These are phyloP conservation scores for Phytophthora hibernalis DNA, from an alignment of 352 stramenopile genomes.

Conservation along the genomic window DNA sequence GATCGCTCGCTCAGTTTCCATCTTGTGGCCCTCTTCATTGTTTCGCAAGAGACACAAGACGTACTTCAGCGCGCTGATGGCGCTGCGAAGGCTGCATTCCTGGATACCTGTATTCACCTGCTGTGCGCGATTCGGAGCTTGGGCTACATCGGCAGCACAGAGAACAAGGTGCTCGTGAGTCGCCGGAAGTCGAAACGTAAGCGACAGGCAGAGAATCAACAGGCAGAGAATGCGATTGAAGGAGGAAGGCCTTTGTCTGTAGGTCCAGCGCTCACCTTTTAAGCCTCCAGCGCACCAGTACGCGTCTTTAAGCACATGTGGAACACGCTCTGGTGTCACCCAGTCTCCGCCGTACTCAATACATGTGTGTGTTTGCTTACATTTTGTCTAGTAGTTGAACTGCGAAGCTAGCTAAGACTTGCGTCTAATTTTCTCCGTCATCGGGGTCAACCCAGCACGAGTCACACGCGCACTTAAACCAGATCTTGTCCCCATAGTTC, in stretches of 20 bases:
- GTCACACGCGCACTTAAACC: not conserved
- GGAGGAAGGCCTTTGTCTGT: conserved; percentile 1
- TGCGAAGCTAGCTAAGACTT: not conserved
- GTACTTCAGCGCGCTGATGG: not conserved
- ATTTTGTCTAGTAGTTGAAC: not conserved
- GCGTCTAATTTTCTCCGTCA: not conserved
- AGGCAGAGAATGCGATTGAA: not conserved
- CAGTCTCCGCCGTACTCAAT: no score
- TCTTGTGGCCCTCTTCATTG: not conserved
- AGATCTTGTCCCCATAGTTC: not conserved
- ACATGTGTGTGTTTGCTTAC: not conserved
- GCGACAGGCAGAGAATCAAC: not conserved
- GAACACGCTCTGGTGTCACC: no score
- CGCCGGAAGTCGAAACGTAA: conserved; percentile 1
- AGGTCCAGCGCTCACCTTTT: conserved; percentile 1
- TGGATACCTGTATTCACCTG: no score
- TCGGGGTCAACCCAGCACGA: not conserved
- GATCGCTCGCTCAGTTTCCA: conserved; percentile 1
- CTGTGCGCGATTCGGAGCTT: not conserved
- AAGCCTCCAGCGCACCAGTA: not conserved
- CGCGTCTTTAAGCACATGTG: no score
- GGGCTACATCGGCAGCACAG: not conserved
- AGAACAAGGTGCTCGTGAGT: conserved; percentile 1
- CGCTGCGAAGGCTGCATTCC: not conserved
- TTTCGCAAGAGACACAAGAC: not conserved